phyloP scores from a whole-genome alignment of 106 monocot genomes.

The Dendrobium huoshanense region DNA sequence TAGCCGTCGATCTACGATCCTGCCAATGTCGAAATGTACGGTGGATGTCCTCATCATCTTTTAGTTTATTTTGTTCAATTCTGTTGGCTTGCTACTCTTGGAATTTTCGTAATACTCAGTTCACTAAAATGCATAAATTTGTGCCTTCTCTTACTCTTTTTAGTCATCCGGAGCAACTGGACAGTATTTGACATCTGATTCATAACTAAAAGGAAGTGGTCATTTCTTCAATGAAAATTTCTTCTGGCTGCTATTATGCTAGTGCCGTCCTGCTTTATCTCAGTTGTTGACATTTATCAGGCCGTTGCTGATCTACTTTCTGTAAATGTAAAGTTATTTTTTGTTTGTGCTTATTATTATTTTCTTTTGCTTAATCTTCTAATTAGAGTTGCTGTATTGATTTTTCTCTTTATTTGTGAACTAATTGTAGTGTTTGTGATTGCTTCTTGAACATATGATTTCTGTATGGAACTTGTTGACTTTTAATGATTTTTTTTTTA shows the following conservation, averaged over 20 bases:
- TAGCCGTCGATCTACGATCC: too few relatives aligned
- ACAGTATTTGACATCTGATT: too few relatives aligned
- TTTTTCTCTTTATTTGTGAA: not conserved
- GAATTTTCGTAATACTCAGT: not conserved
- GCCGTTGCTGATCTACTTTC: not conserved
- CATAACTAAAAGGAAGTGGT: not conserved
- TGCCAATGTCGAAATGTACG: too few relatives aligned
- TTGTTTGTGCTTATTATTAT: not conserved
- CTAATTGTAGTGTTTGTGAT: not conserved
- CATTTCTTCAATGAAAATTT: not conserved
- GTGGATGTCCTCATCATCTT: too few relatives aligned
- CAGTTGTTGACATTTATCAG: not conserved
- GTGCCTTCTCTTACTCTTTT: too few relatives aligned
- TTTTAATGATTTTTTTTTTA: not conserved
- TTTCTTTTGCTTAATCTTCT: not conserved
- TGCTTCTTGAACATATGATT: not conserved
- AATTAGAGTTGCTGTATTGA: not conserved
- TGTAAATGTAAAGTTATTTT: not conserved
- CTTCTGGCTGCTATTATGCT: not conserved
- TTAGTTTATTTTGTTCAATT: not conserved
- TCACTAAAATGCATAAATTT: not conserved
- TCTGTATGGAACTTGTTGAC: not conserved
- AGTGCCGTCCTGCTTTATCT: not conserved
- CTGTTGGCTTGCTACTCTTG: not conserved
- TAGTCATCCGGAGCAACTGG: too few relatives aligned